Percentiles rank a stretch among this genome's conserved stretches.
Evolutionary conservation across 805 yeast species (phyloP).

Genomic region (Naumovozyma baii): DNA sequence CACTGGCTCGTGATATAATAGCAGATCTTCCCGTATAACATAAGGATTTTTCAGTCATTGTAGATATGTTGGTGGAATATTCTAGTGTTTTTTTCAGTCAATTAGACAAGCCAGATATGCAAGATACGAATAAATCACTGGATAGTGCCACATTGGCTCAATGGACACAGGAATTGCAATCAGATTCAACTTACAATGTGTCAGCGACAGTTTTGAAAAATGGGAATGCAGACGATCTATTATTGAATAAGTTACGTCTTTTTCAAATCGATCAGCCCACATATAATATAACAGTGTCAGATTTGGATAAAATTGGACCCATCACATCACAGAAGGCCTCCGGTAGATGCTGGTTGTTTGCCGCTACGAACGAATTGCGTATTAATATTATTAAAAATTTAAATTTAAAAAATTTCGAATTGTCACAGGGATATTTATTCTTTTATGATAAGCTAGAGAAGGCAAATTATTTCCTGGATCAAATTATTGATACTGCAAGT

Average conservation of each 20-base stretch:
- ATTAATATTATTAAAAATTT: slow-evolving; percentile 50
- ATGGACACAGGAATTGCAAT: slow-evolving; percentile 24
- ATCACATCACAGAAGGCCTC: slow-evolving; percentile 64
- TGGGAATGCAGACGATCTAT: slow-evolving; percentile 28
- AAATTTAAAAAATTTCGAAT: slow-evolving; percentile 57
- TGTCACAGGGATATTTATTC: slow-evolving; percentile 70
- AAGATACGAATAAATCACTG: background rate
- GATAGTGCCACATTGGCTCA: background rate
- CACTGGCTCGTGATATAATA: too few species aligned
- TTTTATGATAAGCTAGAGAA: slow-evolving; percentile 84
- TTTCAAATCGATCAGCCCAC: slow-evolving; percentile 17
- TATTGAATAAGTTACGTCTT: slow-evolving; percentile 22
- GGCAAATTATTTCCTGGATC: slow-evolving; percentile 70
- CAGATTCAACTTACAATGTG: slow-evolving; percentile 24
- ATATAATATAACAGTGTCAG: slow-evolving; percentile 29
- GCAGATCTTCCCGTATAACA: too few species aligned
- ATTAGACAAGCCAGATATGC: too few species aligned
- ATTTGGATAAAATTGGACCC: slow-evolving; percentile 41
- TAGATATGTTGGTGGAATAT: too few species aligned
- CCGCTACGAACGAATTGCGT: slow-evolving; percentile 67
- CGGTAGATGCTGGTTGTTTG: slow-evolving; percentile 88
- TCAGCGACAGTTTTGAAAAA: slow-evolving; percentile 32
- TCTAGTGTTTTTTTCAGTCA: too few species aligned
- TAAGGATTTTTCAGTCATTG: too few species aligned
- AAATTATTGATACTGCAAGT: slow-evolving; percentile 57